A percentile compares a stretch with the other conserved stretches of the same genome.
Conservation (phyloP, 2,329 filamentous ascomycete genomes). For the Aspergillus sp. region DNA sequence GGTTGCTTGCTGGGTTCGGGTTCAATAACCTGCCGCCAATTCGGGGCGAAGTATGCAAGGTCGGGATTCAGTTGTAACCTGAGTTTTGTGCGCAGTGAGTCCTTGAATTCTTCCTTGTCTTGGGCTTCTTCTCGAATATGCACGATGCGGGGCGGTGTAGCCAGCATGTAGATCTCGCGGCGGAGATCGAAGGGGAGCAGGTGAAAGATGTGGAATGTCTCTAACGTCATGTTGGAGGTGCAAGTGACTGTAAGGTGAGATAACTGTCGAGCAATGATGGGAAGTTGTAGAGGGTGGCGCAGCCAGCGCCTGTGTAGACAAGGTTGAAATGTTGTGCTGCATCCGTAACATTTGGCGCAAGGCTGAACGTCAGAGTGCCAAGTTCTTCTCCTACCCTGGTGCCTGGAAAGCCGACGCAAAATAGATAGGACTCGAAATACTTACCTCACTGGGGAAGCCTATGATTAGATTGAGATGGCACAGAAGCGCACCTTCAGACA, state of each 20-base stretch:
- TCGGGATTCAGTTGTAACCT: constrained; percentile 1
- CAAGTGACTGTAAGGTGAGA: not conserved
- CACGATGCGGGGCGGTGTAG: constrained; percentile 7
- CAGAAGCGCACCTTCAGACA: not conserved
- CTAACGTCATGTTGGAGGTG: not conserved
- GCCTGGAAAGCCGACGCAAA: not conserved
- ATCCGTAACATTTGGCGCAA: not conserved
- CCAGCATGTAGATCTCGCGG: constrained; percentile 7
- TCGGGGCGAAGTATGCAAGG: constrained; percentile 6
- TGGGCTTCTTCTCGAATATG: constrained; percentile 2
- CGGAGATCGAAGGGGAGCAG: constrained; percentile 5
- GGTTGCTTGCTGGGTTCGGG: not conserved
- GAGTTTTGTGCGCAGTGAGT: not conserved
- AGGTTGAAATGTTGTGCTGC: not conserved
- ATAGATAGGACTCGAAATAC: not conserved
- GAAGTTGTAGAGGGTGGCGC: not conserved
- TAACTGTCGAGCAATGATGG: not conserved
- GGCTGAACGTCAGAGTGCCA: not conserved
- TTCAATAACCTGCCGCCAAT: not conserved
- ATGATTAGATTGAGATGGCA: not conserved
- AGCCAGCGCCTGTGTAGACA: not conserved
- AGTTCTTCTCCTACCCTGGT: not conserved
- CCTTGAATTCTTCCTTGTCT: not conserved
- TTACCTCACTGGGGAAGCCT: not conserved
- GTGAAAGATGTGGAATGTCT: not conserved